Percentiles rank a stretch among this genome's conserved stretches.
These are phyloP conservation scores for Corymbia maculata DNA, from an alignment of 345 rosid genomes.

Conservation along the genomic window DNA sequence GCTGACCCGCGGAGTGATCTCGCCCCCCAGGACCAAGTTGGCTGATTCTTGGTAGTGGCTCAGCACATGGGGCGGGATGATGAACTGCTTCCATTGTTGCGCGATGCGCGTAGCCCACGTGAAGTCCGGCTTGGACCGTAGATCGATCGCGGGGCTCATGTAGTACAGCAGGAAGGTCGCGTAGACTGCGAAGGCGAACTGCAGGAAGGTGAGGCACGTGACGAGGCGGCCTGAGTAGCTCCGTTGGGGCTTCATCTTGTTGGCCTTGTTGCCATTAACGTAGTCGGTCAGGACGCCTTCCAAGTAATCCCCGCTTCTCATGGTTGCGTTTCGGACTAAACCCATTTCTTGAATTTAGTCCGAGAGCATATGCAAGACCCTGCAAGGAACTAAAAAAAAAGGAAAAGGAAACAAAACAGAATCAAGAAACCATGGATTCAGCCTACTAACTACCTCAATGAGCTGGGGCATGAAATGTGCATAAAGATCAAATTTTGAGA, in stretches of 20 bases:
- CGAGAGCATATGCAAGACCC: slow-evolving; percentile 2
- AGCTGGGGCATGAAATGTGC: not conserved
- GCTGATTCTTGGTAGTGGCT: slow-evolving; percentile 52
- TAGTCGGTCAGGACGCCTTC: slow-evolving; percentile 71
- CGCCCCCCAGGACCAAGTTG: slow-evolving; percentile 13
- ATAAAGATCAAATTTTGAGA: not conserved
- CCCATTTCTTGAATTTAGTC: slow-evolving; percentile 41
- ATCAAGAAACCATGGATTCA: not conserved
- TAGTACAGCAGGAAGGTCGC: slow-evolving; percentile 86
- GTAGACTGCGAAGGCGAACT: slow-evolving; percentile 77
- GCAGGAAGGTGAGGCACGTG: slow-evolving; percentile 64
- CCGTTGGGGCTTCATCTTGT: slow-evolving; percentile 17
- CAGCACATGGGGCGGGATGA: slow-evolving; percentile 57
- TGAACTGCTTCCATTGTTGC: slow-evolving; percentile 56
- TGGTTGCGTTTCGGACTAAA: slow-evolving; percentile 33
- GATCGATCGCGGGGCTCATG: slow-evolving; percentile 80
- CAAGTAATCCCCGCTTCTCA: slow-evolving; percentile 58
- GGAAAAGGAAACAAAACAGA: not conserved
- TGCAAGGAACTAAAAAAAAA: not conserved
- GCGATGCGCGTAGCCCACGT: slow-evolving; percentile 85
- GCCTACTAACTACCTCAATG: not conserved
- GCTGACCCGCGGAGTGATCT: slow-evolving; percentile 17
- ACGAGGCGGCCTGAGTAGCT: slow-evolving; percentile 48
- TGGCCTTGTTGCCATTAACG: slow-evolving; percentile 11
- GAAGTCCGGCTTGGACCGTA: slow-evolving; percentile 74